Evolutionary conservation across 2,329 filamentous ascomycete species (phyloP).

Genomic region (Paramyrothecium roridum): DNA sequence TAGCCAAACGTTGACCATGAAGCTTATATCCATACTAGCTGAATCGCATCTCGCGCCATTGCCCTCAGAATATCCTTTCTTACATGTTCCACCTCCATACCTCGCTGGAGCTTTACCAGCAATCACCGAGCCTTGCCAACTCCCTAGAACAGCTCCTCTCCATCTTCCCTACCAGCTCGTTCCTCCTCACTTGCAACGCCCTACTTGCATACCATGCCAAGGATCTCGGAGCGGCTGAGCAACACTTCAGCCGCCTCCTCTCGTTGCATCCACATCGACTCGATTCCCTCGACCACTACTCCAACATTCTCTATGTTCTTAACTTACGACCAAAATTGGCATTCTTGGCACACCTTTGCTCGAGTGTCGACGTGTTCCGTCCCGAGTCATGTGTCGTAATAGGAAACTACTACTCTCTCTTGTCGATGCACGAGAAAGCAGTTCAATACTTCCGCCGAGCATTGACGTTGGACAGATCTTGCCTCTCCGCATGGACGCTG

Average conservation of each 20-base stretch:
- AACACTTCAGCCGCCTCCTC: slow-evolving; percentile 74
- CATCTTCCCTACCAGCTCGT: slow-evolving; percentile 86
- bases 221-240: slow-evolving; percentile 65
- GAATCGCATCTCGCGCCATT: slow-evolving; percentile 64
- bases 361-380: slow-evolving; percentile 89
- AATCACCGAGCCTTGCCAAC: slow-evolving; percentile 69
- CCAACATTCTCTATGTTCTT: slow-evolving; percentile 95
- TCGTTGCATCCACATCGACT: slow-evolving; percentile 72
- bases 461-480: slow-evolving; percentile 83
- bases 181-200: slow-evolving; percentile 85
- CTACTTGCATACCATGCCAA: slow-evolving; percentile 89
- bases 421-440: slow-evolving; percentile 95
- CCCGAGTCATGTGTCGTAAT: slow-evolving; percentile 96
- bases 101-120: slow-evolving; percentile 88
- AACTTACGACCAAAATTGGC: slow-evolving; percentile 83
- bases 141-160: slow-evolving; percentile 73
- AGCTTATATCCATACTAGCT: slow-evolving; percentile 47
- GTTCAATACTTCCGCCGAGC: slow-evolving; percentile 97
- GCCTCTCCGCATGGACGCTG: slow-evolving; percentile 92
- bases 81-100: slow-evolving; percentile 92
- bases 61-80: slow-evolving; percentile 88
- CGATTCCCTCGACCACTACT: slow-evolving; percentile 92
- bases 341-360: slow-evolving; percentile 88
- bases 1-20: too few relatives aligned
- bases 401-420: slow-evolving; percentile 93